phyloP scores from a whole-genome alignment of 139 green algal genomes.

The Chlamydomonas schloesseri region DNA sequence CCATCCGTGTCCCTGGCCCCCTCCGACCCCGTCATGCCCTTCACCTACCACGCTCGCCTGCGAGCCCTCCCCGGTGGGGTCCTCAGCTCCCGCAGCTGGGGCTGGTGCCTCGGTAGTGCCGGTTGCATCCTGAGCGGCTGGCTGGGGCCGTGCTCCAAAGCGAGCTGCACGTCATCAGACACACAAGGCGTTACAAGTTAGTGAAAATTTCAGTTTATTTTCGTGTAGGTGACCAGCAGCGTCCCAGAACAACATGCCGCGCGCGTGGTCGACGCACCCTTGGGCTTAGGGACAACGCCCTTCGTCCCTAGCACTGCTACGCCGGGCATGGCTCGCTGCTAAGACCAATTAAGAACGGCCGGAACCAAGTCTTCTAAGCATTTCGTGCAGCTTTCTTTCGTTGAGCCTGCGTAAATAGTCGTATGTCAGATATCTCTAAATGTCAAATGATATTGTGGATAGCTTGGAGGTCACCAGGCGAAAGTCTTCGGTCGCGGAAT shows the following conservation, averaged over 20 bases:
- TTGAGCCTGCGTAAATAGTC: too few species aligned
- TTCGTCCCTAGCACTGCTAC: slow-evolving; percentile 16
- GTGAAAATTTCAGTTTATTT: too few species aligned
- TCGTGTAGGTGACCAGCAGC: too few species aligned
- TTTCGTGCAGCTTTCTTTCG: too few species aligned
- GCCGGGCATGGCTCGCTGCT: slow-evolving; percentile 14
- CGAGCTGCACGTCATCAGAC: neutral
- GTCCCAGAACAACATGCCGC: neutral
- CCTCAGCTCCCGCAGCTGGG: neutral
- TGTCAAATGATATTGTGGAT: too few species aligned
- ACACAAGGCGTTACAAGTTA: neutral
- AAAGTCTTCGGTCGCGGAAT: too few species aligned
- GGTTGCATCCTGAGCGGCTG: neutral
- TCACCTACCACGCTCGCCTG: slow-evolving; percentile 17
- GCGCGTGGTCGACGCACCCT: slow-evolving; percentile 10
- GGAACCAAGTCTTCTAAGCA: too few species aligned
- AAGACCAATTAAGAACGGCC: too few species aligned
- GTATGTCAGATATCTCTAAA: too few species aligned
- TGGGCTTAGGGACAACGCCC: slow-evolving; percentile 32
- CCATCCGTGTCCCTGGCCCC: too few species aligned
- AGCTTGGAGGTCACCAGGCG: too few species aligned
- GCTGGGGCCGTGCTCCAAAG: slow-evolving; percentile 28
- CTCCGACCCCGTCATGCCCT: neutral
- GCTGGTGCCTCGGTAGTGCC: neutral
- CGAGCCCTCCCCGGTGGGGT: neutral